These are phyloP conservation scores for Ogataea haglerorum DNA, from an alignment of 805 yeast species.

Conservation along the genomic window DNA sequence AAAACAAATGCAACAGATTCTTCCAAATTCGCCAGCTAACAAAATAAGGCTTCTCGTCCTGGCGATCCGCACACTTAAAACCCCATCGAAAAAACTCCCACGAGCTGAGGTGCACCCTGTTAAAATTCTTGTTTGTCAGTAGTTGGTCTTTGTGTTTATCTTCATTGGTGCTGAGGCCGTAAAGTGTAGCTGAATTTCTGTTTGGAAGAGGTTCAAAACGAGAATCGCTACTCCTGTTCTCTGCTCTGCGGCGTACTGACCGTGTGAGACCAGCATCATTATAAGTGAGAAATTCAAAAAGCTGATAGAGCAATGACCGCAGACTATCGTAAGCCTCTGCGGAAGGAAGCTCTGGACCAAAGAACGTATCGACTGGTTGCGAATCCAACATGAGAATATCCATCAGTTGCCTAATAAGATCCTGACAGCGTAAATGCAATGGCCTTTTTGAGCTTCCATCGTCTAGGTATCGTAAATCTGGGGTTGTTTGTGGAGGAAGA, in stretches of 20 bases:
- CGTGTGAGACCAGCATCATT: background rate
- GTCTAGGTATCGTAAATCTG: slow-evolving; percentile 22
- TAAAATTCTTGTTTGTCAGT: slow-evolving; percentile 26
- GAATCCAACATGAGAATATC: slow-evolving; percentile 2
- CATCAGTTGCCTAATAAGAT: slow-evolving; percentile 24
- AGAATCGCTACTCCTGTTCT: background rate
- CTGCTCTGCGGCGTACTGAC: background rate
- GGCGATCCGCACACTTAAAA: slow-evolving; percentile 25
- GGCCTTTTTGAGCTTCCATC: slow-evolving; percentile 27
- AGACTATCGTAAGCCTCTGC: slow-evolving; percentile 6
- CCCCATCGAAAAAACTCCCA: slow-evolving; percentile 33
- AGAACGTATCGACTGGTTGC: slow-evolving; percentile 25
- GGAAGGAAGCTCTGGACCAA: slow-evolving; percentile 22
- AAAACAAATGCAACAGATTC: slow-evolving; percentile 12
- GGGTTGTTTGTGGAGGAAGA: slow-evolving; percentile 27
- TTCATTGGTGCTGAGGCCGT: slow-evolving; percentile 13
- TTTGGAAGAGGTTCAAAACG: background rate
- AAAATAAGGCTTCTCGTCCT: slow-evolving; percentile 7
- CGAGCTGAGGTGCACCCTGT: slow-evolving; percentile 20
- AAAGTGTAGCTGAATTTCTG: background rate
- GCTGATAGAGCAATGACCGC: slow-evolving; percentile 17
- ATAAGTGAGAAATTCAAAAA: slow-evolving; percentile 9
- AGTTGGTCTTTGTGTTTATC: slow-evolving; percentile 17
- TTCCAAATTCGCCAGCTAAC: slow-evolving; percentile 21
- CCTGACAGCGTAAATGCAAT: slow-evolving; percentile 33